A percentile compares a stretch with the other conserved stretches of the same genome.
Conservation (phyloP, 1,139 yeast species). For the Saccharomyces pastorianus region DNA sequence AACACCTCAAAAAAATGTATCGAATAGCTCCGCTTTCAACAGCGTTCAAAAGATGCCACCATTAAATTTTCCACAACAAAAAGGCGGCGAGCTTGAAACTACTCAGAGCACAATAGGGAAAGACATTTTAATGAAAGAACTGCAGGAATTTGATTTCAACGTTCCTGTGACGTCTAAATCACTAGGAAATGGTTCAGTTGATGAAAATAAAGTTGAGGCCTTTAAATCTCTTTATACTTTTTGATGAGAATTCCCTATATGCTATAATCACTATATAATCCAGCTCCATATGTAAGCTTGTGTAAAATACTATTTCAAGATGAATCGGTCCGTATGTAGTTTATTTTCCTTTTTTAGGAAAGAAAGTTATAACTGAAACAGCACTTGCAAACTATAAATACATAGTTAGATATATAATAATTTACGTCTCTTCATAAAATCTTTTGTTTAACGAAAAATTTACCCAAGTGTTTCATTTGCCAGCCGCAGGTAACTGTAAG, state of each 20-base stretch:
- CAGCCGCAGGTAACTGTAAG: slow-evolving; percentile 54
- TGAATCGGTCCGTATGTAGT: neutral
- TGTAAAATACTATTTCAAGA: neutral
- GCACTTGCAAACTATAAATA: neutral
- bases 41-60: neutral
- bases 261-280: neutral
- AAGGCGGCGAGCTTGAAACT: neutral
- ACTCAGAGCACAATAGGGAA: neutral
- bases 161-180: slow-evolving; percentile 16
- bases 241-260: neutral
- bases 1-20: neutral
- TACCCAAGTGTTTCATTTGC: slow-evolving; percentile 56
- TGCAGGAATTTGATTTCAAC: slow-evolving; percentile 14
- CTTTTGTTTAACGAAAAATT: slow-evolving; percentile 60
- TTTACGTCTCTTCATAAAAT: slow-evolving; percentile 37
- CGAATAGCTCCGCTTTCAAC: neutral
- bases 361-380: neutral
- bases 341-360: neutral
- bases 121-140: neutral
- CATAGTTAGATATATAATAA: neutral
- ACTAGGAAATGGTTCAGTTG: slow-evolving; percentile 6
- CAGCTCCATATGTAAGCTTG: neutral
- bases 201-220: slow-evolving; percentile 19
- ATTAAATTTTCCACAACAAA: neutral
- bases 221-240: slow-evolving; percentile 7